Evolutionary conservation across 1,284 basidiomycete genomes (phyloP).

Genomic region (Trichosporon sp.): DNA sequence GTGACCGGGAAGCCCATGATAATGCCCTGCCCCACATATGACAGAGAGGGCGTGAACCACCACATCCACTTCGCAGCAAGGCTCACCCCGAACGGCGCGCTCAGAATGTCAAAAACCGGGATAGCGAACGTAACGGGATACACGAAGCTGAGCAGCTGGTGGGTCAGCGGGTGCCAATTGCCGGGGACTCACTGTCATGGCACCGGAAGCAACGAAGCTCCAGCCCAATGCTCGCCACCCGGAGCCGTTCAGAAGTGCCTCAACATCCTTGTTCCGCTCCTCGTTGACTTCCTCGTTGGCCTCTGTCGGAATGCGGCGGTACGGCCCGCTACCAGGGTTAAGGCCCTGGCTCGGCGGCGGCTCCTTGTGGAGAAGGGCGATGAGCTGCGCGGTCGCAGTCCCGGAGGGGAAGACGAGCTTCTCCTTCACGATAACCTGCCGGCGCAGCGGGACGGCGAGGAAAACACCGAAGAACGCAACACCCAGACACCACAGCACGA

Average conservation of each 20-base stretch:
- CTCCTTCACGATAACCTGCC: conserved; percentile 95
- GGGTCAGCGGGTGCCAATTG: background rate
- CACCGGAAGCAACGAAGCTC: conserved; percentile 68
- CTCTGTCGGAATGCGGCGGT: conserved; percentile 27
- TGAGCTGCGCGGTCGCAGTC: conserved; percentile 93
- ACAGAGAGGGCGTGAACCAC: conserved; percentile 89
- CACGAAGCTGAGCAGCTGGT: conserved; percentile 61
- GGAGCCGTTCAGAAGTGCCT: conserved; percentile 51
- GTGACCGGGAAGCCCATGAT: conserved; percentile 98
- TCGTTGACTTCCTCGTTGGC: background rate
- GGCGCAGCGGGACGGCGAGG: conserved; percentile 83
- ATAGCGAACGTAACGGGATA: conserved; percentile 87
- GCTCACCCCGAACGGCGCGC: conserved; percentile 52
- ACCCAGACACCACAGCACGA: conserved; percentile 64
- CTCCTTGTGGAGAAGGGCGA: conserved; percentile 73
- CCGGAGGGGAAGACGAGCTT: conserved; percentile 90
- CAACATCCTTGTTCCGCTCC: conserved; percentile 34
- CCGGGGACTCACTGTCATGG: conserved; percentile 63
- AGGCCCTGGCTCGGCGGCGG: conserved; percentile 30
- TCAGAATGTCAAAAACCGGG: conserved; percentile 72
- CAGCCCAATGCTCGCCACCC: conserved; percentile 68
- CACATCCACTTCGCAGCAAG: conserved; percentile 86
- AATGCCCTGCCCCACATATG: conserved; percentile 88
- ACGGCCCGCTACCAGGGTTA: conserved; percentile 19
- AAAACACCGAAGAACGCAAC: conserved; percentile 95